Evolutionary conservation across 805 yeast genomes (phyloP).

Genomic region (Pichia thaimueangensis): DNA sequence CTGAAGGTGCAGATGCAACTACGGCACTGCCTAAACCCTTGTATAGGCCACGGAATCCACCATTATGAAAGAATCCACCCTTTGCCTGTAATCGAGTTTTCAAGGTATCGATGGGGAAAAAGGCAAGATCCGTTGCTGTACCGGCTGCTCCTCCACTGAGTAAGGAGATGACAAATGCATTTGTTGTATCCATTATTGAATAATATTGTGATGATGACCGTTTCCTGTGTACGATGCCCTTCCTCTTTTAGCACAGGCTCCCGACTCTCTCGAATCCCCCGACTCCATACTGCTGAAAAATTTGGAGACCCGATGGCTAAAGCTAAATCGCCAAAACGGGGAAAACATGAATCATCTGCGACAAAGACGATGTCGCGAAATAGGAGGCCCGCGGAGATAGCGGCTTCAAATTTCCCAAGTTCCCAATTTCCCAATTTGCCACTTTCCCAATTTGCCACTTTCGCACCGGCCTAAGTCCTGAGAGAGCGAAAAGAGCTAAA

Average conservation of each 20-base stretch:
- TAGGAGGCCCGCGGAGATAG: no score
- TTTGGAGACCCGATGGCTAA: no score
- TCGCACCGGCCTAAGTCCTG: no score
- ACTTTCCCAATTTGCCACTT: not conserved
- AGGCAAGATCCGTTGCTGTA: conserved; percentile 87
- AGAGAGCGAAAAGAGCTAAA: no score
- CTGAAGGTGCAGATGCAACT: conserved; percentile 90
- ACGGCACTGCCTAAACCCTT: conserved; percentile 90
- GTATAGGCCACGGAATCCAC: conserved; percentile 89
- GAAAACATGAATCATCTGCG: not conserved
- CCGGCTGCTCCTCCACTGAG: conserved; percentile 93
- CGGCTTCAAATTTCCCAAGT: no score
- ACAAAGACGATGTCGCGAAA: not conserved
- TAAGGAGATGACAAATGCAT: conserved; percentile 14
- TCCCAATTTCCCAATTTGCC: not conserved
- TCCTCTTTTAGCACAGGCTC: no score
- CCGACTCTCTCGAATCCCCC: no score
- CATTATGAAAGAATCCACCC: conserved; percentile 89
- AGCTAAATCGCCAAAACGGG: no score
- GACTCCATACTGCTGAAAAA: no score
- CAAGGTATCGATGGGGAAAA: conserved; percentile 93
- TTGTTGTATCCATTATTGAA: conserved; percentile 9
- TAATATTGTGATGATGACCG: no score
- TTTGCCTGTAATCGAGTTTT: conserved; percentile 93
- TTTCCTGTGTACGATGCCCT: no score